Evolutionary conservation across 2,329 filamentous ascomycete species (phyloP), one percentile per base, ranked within the genome.

Genomic region (Lasiodiplodia sp.): DNA sequence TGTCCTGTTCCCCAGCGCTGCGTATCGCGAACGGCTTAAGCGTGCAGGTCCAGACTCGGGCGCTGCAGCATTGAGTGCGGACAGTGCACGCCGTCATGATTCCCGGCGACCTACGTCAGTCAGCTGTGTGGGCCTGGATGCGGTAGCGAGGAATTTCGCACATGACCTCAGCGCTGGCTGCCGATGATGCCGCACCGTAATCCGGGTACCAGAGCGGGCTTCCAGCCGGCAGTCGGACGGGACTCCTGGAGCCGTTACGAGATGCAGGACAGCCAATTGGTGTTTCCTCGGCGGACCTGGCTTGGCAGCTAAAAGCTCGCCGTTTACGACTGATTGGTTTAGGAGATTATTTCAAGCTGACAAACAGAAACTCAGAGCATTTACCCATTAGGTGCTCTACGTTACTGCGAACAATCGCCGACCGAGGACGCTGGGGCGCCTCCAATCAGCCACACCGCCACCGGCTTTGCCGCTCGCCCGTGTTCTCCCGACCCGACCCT

Each of bases 361-460:
- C 44, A 47, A 47, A 8, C 18, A n/a, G 38, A 40, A 16, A 40
- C 44, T 47, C 31, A 34, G 31, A 34, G 31, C 31, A 34, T 34
- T 34, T 34, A 10, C 31, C 31, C 8, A 34, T 34, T 34, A 34
- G 14, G 21, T 28, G 28, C 28, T 28, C 28, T 28, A 28, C 28
- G 28, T 34, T 34, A 34, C 31, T 21, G 60, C 60, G 44, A 52
- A 23, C 44, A 47, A 49, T 64, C 57, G 57, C 57, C 57, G 57
- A 62, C 38, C 57, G 8, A 23, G 34, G 21, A 40, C 38, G 10
- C 21, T 25, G 14, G 51, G 23, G n/a, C 14, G 21, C 8, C n/a
- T 25, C 52, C 16, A 56, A 56, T 25, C 37, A 63, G 58, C 58
- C 58, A 63, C 58, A 63, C 57, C 57, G 57, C 57, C 55, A 38